Base-by-base conservation (phyloP, 2,329 filamentous ascomycete species). In the Myriosclerotinia scirpicola region DNA sequence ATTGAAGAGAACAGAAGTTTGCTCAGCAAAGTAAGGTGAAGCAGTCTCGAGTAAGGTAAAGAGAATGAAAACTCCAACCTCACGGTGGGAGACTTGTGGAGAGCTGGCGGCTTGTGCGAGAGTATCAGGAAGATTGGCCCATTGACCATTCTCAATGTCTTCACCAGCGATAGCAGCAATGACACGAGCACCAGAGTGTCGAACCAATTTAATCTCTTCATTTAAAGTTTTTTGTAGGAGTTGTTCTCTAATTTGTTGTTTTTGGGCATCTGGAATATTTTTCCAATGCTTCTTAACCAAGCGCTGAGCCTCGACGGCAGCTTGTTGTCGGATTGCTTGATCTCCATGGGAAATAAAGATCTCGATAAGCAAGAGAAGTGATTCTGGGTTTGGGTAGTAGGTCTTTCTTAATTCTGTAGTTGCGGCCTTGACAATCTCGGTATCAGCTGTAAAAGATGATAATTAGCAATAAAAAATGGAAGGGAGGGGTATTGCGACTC, bases 61-160 rank as follows among this genome's bases (percentile, higher is more conserved):
- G 71, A 98, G 88, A 73, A 98, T 93, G 81, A 95, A 98, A 71
- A 94, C 90, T 71, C 91, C 93, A 52, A 97, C 91, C 77, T 96
- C 93, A 72, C 95, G 90, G 78, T 96, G 91, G 69, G 87, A 84
- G 62, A 91, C 88, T 69, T 89, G 88, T 68, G 85, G 81, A 77
- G 88, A 93, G 72, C 86, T 90, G 73, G 91, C 89, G 69, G 95
- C 91, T 76, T 90, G 90, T 69, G 92, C 85, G 64, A 98, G 85
- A 72, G 90, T 85, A 71, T 88, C 87, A 62, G 96, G 87, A 68
- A 98, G 86, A 67, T 96, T 90, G 38, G 81, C 81, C 92, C 92
- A 96, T 79, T 96, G 88, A 71, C 90, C 92, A 77, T 96, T 89
- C 70, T 92, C 87, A 73, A 97, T 87, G 78, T 99, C 95, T 71